A percentile compares a stretch with the other conserved stretches of the same genome.
phyloP scores from a whole-genome alignment of 2,329 filamentous ascomycete genomes.

The Calonectria leucothoes region DNA sequence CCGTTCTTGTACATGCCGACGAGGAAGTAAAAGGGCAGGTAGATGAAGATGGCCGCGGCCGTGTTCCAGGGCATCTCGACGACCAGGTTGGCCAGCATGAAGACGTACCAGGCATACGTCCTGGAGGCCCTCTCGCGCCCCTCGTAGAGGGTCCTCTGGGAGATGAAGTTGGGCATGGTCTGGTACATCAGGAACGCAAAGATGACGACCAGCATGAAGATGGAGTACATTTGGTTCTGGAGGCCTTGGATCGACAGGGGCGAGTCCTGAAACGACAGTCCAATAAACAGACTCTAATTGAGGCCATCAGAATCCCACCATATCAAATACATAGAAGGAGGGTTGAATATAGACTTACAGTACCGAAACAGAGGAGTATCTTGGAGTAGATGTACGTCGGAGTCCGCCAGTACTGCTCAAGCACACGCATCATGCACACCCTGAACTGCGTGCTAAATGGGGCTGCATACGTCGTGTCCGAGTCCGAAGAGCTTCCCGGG shows the following conservation, averaged over 20 bases:
- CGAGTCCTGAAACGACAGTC: constrained; percentile 22
- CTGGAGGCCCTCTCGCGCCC: constrained; percentile 75
- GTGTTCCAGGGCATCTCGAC: constrained; percentile 31
- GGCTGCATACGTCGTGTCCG: constrained; percentile 71
- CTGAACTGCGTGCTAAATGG: constrained; percentile 40
- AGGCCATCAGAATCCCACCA: not conserved
- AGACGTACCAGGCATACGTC: constrained; percentile 57
- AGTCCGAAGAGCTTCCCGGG: constrained; percentile 41
- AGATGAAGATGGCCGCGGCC: constrained; percentile 18
- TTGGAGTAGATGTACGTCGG: constrained; percentile 71
- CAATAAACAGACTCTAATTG: constrained; percentile 21
- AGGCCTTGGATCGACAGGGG: constrained; percentile 64
- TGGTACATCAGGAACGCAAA: constrained; percentile 69
- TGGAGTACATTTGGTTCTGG: constrained; percentile 75
- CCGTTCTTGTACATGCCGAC: constrained; percentile 28
- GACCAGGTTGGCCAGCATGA: constrained; percentile 25
- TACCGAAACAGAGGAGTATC: constrained; percentile 44
- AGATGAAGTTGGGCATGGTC: constrained; percentile 76
- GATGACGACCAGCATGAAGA: constrained; percentile 75
- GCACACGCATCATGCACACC: constrained; percentile 47
- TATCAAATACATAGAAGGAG: too few relatives aligned
- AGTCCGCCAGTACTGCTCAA: constrained; percentile 42
- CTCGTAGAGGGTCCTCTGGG: constrained; percentile 74
- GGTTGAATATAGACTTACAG: constrained; percentile 1
- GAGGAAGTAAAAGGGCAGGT: constrained; percentile 27